phyloP scores from a whole-genome alignment of 768 basidiomycete genomes.

The Pulveroboletus sp. region DNA sequence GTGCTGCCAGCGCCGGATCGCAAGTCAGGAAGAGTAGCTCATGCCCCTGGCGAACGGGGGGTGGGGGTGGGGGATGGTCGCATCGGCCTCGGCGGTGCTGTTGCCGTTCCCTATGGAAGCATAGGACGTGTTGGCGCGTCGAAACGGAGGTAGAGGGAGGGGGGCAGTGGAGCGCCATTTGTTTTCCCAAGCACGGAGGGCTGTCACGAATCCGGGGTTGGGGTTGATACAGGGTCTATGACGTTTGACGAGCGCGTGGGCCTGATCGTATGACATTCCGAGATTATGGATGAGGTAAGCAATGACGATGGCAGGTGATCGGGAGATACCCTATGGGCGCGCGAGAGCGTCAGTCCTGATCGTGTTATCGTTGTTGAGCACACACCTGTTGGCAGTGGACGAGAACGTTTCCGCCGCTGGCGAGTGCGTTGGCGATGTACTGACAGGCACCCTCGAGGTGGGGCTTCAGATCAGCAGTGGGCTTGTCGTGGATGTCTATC shows the following conservation, averaged over 20 bases:
- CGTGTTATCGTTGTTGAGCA: neutral
- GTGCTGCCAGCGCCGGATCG: no score
- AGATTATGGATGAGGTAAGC: conserved; percentile 76
- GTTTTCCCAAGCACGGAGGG: conserved; percentile 55
- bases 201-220: conserved; percentile 67
- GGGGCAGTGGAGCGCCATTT: conserved; percentile 24
- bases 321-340: conserved; percentile 61
- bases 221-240: conserved; percentile 73
- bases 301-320: conserved; percentile 70
- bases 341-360: conserved; percentile 5
- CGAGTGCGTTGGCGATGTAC: conserved; percentile 60
- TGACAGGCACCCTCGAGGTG: conserved; percentile 66
- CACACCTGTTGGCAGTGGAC: conserved; percentile 82
- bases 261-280: conserved; percentile 68
- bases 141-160: conserved; percentile 18
- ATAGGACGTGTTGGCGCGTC: conserved; percentile 29
- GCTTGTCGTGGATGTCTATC: conserved; percentile 63
- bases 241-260: conserved; percentile 53
- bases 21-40: conserved; percentile 20
- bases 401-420: conserved; percentile 58
- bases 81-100: neutral
- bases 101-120: neutral
- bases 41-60: conserved; percentile 22
- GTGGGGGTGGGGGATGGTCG: conserved; percentile 1
- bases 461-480: conserved; percentile 56